Conservation (phyloP, 371 early-diverging fungal species). For the Encephalitozoon cuniculi region DNA sequence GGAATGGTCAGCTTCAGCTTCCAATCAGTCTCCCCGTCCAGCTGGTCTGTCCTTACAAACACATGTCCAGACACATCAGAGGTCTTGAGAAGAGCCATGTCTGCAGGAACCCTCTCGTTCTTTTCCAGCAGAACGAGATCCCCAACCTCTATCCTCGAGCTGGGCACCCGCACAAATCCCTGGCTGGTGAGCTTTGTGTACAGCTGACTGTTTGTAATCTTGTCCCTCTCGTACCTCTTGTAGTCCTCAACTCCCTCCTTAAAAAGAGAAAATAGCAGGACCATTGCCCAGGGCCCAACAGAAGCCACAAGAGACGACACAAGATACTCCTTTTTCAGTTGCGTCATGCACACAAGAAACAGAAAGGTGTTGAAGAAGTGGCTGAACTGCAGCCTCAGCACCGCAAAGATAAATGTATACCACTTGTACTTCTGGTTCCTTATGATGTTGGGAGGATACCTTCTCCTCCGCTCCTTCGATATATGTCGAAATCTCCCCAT, state of each 20-base stretch:
- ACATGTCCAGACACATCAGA: conserved; percentile 73
- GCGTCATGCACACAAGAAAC: conserved; percentile 80
- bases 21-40: conserved; percentile 99
- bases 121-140: conserved; percentile 78
- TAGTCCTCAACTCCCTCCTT: conserved; percentile 92
- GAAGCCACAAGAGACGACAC: conserved; percentile 81
- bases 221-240: conserved; percentile 75
- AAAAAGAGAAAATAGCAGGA: conserved; percentile 76
- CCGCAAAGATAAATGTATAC: conserved; percentile 75
- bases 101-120: conserved; percentile 87
- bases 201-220: conserved; percentile 53
- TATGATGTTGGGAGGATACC: conserved; percentile 70
- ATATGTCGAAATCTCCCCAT: neutral
- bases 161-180: conserved; percentile 63
- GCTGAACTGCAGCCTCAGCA: conserved; percentile 86
- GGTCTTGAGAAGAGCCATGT: conserved; percentile 67
- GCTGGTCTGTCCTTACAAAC: conserved; percentile 94
- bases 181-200: conserved; percentile 30
- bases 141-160: conserved; percentile 70
- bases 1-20: conserved; percentile 65
- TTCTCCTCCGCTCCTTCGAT: conserved; percentile 22
- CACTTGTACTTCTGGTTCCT: conserved; percentile 87
- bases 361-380: conserved; percentile 93
- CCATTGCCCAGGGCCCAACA: conserved; percentile 83
- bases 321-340: conserved; percentile 68